Evolutionary conservation across 352 stramenopile genomes (phyloP), one percentile per base, ranked within the genome.

Genomic region (Phytopythium montanum): DNA sequence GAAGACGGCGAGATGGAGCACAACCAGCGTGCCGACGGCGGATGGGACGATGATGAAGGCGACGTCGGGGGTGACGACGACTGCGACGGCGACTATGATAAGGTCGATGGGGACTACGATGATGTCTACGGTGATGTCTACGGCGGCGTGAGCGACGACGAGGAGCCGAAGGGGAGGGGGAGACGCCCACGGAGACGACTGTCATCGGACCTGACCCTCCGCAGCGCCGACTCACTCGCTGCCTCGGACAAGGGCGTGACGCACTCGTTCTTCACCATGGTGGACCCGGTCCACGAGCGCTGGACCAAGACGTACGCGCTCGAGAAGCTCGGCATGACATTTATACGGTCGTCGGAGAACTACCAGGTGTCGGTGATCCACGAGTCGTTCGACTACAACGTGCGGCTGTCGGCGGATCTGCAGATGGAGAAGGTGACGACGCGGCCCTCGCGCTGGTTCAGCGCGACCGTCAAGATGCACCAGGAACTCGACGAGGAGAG

Each of bases 181-280:
- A 70, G 38, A 14, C 56, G 51, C 21, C 39, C 23, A 34, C 46
- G 38, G 12, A 55, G 38, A 21, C 55, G 45, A 16, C 59, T 54
- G 12, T 64, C 65, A 16, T 51, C 59, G 5, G 66, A 48, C 9
- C 25, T 84, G 36, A 51, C 57, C 4, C 68, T 89, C 9, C 60
- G 73, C 26, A 86, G 73, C 48, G 81, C 76, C 0, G 59, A 58
- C 31, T 69, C 60, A 1, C 63, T 73, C n/a, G 70, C 61, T 16
- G 64, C 26, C 45, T 69, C 69, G 6, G 84, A 93, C 36, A 89
- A 87, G 54, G 81, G 80, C 21, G 78, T 85, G 9, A 83, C 84
- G 2, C 81, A 93, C 62, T 91, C 84, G 14, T 93, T 93, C 54
- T 90, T 87, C 61, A 81, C 84, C 18, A 79, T 86, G 63, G 75